Conservation (phyloP, 73 alveolate genomes). For the Blepharisma japonicum region DNA sequence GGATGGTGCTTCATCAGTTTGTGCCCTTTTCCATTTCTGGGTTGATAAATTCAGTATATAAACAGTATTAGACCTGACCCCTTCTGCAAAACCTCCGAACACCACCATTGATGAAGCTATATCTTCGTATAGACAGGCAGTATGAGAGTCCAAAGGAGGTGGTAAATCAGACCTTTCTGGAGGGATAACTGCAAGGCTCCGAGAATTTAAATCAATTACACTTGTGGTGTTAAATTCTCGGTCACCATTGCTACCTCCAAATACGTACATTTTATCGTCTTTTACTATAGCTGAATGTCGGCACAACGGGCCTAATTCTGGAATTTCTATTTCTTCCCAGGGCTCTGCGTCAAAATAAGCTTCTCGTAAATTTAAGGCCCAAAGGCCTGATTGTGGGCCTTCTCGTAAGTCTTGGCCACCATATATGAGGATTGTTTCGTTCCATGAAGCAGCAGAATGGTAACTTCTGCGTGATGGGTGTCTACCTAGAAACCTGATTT, state of each 20-base stretch:
- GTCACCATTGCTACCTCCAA: conserved; percentile 13
- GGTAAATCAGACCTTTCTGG: not conserved
- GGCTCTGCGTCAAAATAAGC: not conserved
- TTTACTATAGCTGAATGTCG: conserved; percentile 13
- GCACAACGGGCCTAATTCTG: not conserved
- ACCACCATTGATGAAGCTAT: conserved; percentile 2
- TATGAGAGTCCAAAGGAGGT: conserved; percentile 25
- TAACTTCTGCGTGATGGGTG: conserved; percentile 28
- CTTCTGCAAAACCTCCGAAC: conserved; percentile 21
- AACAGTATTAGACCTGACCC: not conserved
- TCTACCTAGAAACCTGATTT: not conserved
- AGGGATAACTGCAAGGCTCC: not conserved
- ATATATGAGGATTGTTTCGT: conserved; percentile 13
- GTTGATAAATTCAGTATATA: conserved; percentile 5
- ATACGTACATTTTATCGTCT: conserved; percentile 13
- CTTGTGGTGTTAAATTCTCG: conserved; percentile 16
- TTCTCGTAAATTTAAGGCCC: not conserved
- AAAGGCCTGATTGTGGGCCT: conserved; percentile 26
- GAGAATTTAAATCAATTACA: not conserved
- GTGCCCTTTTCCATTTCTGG: conserved; percentile 20
- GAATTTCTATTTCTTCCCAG: conserved; percentile 25
- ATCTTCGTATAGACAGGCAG: conserved; percentile 30
- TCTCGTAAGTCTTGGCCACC: conserved; percentile 26
- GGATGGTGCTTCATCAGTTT: not conserved
- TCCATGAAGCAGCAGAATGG: not conserved